Evolutionary conservation across 2,329 filamentous ascomycete genomes (phyloP), one percentile per base, ranked within the genome.

Genomic region (Ampelomyces quisqualis): DNA sequence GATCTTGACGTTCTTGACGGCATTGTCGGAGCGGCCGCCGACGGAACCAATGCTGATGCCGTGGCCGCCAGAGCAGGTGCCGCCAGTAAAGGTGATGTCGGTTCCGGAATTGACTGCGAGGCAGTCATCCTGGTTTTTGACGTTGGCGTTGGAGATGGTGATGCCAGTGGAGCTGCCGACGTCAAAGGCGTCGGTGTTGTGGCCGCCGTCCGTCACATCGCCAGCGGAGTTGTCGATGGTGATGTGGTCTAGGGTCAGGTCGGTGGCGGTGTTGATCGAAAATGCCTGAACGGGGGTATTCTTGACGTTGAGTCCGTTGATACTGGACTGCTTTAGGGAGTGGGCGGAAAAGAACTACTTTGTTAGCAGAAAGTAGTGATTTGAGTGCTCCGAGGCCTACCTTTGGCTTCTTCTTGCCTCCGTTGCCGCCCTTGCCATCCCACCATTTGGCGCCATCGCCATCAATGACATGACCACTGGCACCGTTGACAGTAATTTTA

Each of bases 61-160:
- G 57, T 80, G 77, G n/a, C 77, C 76, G 15, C 76, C 75, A 2
- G 69, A 69, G 62, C 76, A 79, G 13, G 69, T 67, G 15, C 70
- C 69, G 27, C 68, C 67, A 5, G 40, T 44, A 46, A 69, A 67
- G 37, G 55, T 55, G 40, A 69, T 68, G 46, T 68, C 54, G 15
- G 68, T 73, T 40, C 78, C 78, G 2, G 75, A 79, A 68, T 81
- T 81, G 53, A 81, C 67, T 22, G 78, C 79, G 8, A 81, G 63
- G 53, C 78, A 82, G 55, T 81, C 79, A 45, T 82, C 78, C 63
- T 81, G 79, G 67, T 81, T 81, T 57, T 76, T 70, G 39, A 81
- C 69, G 39, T 66, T 71, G 18, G 76, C 76, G 28, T 73, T 72
- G 36, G 68, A 68, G 57, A 82, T 80, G 35, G 67, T 73, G 24